These are phyloP conservation scores for Fusarium palustre DNA, from an alignment of 2,329 filamentous ascomycete genomes.

Conservation along the genomic window DNA sequence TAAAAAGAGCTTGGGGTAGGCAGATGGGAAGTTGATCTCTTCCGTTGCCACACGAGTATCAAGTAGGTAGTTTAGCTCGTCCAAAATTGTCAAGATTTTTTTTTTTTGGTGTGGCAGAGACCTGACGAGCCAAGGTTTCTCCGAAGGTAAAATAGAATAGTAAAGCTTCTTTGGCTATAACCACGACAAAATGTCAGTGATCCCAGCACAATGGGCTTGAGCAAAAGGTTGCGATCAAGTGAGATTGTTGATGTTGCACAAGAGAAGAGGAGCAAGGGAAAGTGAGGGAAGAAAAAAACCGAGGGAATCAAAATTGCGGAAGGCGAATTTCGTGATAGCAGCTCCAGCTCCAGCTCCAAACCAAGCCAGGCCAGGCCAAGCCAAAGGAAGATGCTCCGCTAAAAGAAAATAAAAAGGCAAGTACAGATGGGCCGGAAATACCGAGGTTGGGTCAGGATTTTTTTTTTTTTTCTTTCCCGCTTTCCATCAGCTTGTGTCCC, in stretches of 20 bases:
- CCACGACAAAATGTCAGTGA: constrained; percentile 15
- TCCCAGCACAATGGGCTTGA: constrained; percentile 27
- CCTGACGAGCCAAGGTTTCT: neutral
- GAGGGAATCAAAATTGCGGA: constrained; percentile 36
- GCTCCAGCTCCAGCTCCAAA: constrained; percentile 5
- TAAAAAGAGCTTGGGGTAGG: constrained; percentile 8
- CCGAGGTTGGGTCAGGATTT: constrained; percentile 31
- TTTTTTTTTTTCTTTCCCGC: constrained; percentile 14
- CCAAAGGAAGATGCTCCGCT: constrained; percentile 25
- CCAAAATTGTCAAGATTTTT: neutral
- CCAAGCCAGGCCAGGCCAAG: neutral
- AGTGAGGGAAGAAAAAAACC: neutral
- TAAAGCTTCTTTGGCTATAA: constrained; percentile 1
- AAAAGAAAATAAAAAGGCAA: constrained; percentile 32
- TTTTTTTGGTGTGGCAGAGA: constrained; percentile 8
- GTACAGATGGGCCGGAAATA: constrained; percentile 33
- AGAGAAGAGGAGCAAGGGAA: neutral
- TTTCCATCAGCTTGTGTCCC: constrained; percentile 10
- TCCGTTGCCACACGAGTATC: neutral
- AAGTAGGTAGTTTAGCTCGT: constrained; percentile 6
- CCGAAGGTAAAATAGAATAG: neutral
- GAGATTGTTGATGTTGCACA: constrained; percentile 20
- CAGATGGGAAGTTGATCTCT: neutral
- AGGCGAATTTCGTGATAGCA: constrained; percentile 39
- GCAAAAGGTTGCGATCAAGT: constrained; percentile 15